Evolutionary conservation across 1,284 basidiomycete species (phyloP), one percentile per base, ranked within the genome.

Genomic region (Cerrena zonata): DNA sequence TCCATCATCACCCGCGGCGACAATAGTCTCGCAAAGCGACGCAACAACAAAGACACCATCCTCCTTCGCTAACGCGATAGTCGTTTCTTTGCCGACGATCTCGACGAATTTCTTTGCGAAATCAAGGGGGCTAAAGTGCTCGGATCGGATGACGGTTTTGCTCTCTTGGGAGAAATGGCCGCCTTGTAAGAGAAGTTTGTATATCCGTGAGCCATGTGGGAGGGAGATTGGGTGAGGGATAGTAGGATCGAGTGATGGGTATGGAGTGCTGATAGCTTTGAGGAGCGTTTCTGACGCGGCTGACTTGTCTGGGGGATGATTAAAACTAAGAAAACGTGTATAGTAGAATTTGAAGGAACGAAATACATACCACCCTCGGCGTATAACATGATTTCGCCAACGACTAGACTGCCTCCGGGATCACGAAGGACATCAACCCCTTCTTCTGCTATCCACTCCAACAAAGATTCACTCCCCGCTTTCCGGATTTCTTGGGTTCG

Each of bases 181-280:
- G n/a, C 91, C 91, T 61, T 92, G 88, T 0, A 94, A 75, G 11
- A 94, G 79, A 0, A 82, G 84, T 67, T 94, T 94, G 76, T 91
- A 92, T 48, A 91, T 65, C 40, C 91, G 77, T 1, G 88, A 85
- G 2, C 84, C 79, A 64, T 91, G 89, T 0, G 90, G 80, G 13
- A 92, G 76, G 61, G 92, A 84, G 53, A 93, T 84, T 7, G 79
- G 75, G 65, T 93, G 89, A 0, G 77, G 76, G 2, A 60, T 62
- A 5, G 70, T 54, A 0, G 69, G 52, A 36, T 78, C 73, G 11
- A 71, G 53, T 5, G 79, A 76, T 0, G 82, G 79, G 61, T 87
- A 86, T 10, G 79, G 70, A 1, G 67, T 60, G 1, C 74, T 63
- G 19, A 91, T 72, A 0, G 80, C 75, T 23, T 68, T 65, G 2